Evolutionary conservation across 2,329 filamentous ascomycete genomes (phyloP), one percentile per base, ranked within the genome.

Genomic region (Ampelomyces quisqualis): DNA sequence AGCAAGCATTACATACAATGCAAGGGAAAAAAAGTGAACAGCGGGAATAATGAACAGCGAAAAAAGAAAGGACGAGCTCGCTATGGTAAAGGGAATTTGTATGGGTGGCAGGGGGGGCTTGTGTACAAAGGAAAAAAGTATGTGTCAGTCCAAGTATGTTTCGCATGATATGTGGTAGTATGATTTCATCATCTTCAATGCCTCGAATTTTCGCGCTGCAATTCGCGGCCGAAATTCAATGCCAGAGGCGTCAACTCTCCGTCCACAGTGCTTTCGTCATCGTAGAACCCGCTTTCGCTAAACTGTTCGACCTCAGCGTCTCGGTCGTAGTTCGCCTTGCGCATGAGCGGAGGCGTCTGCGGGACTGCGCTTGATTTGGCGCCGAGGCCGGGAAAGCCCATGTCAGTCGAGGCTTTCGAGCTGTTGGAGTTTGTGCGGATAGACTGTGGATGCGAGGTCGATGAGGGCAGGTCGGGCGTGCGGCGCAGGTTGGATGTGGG

Each of bases 401-500:
- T 54, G 29, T 60, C 57, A 13, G 51, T 45, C 41, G 58, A 61
- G 27, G 48, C 53, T 17, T 62, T 60, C 7, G 62, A 64, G 45
- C 52, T 58, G 10, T 43, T 51, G 2, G 62, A 64, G 46, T 54
- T 58, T 3, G 55, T 54, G 34, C 58, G 59, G 15, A 56, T 29
- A 23, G 53, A 57, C 30, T 55, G 52, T 6, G 59, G 58, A 30
- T 52, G 62, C 5, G 43, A 23, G 4, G 28, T 28, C 7, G 65
- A 64, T 49, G 56, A 69, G 24, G 62, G 59, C 39, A 73, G 67
- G 3, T 75, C 71, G 0, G 81, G 78, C 2, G 77, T 80, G 51
- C 81, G 81, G 29, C 86, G 84, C 33, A 85, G 67, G 39, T 82
- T 81, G 3, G 86, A 90, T 20, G 85, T 82, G 4, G 90, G 91